A percentile compares a stretch with the other conserved stretches of the same genome.
These are phyloP conservation scores for Triticum dicoccoides DNA, from an alignment of 176 grass and related monocot genomes.

Conservation along the genomic window DNA sequence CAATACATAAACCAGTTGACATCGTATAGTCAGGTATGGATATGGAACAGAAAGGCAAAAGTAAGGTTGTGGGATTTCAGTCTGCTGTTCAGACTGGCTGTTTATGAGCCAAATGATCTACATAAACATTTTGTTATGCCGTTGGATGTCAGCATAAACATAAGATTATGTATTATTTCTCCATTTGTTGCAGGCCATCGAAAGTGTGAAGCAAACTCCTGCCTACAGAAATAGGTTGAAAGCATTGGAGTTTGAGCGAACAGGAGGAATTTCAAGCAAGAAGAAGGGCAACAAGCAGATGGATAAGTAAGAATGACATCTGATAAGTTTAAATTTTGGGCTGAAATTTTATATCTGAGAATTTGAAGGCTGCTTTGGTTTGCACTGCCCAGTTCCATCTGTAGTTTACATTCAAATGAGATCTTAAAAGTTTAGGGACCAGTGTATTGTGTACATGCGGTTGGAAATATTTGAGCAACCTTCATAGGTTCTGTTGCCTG, in stretches of 20 bases:
- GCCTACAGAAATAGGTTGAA: constrained; percentile 97
- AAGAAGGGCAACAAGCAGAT: constrained; percentile 86
- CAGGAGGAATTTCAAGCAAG: constrained; percentile 75
- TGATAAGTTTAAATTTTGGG: background rate
- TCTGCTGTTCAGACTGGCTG: background rate
- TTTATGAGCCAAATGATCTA: constrained; percentile 4
- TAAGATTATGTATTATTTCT: background rate
- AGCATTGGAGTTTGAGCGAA: constrained; percentile 88
- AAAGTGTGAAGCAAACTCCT: constrained; percentile 92
- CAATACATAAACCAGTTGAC: constrained; percentile 90
- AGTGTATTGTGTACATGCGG: background rate
- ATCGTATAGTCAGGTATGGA: constrained; percentile 78
- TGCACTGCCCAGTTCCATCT: background rate
- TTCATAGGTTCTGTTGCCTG: background rate
- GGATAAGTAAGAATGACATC: constrained; percentile 68
- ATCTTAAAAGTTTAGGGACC: constrained; percentile 1
- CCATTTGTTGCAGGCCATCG: constrained; percentile 61
- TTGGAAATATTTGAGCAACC: constrained; percentile 8
- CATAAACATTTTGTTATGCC: background rate
- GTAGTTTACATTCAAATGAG: background rate
- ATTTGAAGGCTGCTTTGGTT: constrained; percentile 16
- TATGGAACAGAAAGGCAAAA: constrained; percentile 14
- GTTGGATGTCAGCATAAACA: background rate
- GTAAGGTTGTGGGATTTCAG: background rate
- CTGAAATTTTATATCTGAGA: constrained; percentile 11